Percentiles rank a stretch among this genome's conserved stretches.
Evolutionary conservation across 2,329 filamentous ascomycete genomes (phyloP).

Genomic region (Diaporthe helianthi): DNA sequence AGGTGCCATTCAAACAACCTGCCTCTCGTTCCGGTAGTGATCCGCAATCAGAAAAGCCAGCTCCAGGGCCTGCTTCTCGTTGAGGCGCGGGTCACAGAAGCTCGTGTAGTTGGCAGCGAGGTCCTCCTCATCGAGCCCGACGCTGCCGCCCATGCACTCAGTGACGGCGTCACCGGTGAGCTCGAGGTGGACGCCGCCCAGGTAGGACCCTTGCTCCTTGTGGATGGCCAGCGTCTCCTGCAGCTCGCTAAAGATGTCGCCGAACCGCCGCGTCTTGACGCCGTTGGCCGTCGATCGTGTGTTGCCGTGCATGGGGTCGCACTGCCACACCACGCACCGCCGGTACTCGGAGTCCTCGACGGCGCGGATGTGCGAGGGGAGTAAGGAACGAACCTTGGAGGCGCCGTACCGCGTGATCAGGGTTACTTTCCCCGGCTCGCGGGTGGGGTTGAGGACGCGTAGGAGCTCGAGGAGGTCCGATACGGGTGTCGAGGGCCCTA

Average conservation of each 20-base stretch:
- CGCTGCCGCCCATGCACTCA: constrained; percentile 91
- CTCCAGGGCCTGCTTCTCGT: constrained; percentile 97
- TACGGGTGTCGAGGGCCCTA: constrained; percentile 83
- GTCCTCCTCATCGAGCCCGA: constrained; percentile 86
- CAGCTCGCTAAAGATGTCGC: constrained; percentile 87
- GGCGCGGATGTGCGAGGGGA: constrained; percentile 86
- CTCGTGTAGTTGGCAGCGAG: constrained; percentile 91
- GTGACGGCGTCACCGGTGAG: constrained; percentile 96
- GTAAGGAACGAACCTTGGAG: constrained; percentile 73
- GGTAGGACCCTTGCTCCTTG: constrained; percentile 80
- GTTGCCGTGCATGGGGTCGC: constrained; percentile 97
- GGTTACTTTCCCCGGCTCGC: constrained; percentile 91
- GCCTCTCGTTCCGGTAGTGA: constrained; percentile 63
- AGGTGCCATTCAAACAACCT: background rate
- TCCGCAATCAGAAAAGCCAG: constrained; percentile 92
- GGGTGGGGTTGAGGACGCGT: constrained; percentile 81
- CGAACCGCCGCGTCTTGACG: constrained; percentile 92
- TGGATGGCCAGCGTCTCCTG: constrained; percentile 85
- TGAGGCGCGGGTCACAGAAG: constrained; percentile 93
- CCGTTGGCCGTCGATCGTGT: constrained; percentile 73
- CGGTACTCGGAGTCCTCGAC: constrained; percentile 79
- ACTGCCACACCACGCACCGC: constrained; percentile 87
- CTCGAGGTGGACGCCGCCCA: constrained; percentile 94
- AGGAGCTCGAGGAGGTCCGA: constrained; percentile 81
- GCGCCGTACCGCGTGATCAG: constrained; percentile 96